These are phyloP conservation scores for Rhodotorula mucilaginosa DNA, from an alignment of 1,284 basidiomycete species.

Conservation along the genomic window DNA sequence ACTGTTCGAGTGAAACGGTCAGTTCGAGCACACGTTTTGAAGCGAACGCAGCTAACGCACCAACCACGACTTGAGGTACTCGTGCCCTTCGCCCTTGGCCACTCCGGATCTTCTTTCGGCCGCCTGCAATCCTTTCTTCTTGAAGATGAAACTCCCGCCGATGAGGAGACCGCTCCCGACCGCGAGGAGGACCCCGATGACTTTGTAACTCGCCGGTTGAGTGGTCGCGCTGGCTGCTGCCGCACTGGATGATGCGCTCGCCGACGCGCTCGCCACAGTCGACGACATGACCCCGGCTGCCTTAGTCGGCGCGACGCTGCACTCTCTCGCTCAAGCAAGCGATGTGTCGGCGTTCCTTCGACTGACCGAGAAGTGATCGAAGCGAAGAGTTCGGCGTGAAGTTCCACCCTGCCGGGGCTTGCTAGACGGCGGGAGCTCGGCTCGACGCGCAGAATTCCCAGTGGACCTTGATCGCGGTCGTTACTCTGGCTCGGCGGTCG, in stretches of 20 bases:
- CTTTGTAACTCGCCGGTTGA: slow-evolving; percentile 43
- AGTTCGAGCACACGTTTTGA: not conserved
- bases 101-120: slow-evolving; percentile 54
- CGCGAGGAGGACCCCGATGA: slow-evolving; percentile 69
- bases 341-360: not conserved
- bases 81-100: slow-evolving; percentile 84
- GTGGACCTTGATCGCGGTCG: too few species aligned
- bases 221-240: not conserved
- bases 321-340: not conserved
- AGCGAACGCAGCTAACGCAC: slow-evolving; percentile 45
- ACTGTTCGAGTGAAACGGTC: slow-evolving; percentile 53
- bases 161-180: slow-evolving; percentile 82
- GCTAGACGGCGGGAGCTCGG: too few species aligned
- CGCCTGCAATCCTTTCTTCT: slow-evolving; percentile 69
- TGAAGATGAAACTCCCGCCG: slow-evolving; percentile 72
- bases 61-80: slow-evolving; percentile 74
- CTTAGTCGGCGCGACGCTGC: not conserved
- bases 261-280: slow-evolving; percentile 3
- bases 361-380: not conserved
- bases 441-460: too few species aligned
- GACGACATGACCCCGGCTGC: not conserved
- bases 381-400: not conserved
- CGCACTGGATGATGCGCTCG: not conserved
- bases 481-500: too few species aligned
- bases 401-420: too few species aligned